Conservation (phyloP, 2,329 filamentous ascomycete species). For the Cucurbitaria berberidis region DNA sequence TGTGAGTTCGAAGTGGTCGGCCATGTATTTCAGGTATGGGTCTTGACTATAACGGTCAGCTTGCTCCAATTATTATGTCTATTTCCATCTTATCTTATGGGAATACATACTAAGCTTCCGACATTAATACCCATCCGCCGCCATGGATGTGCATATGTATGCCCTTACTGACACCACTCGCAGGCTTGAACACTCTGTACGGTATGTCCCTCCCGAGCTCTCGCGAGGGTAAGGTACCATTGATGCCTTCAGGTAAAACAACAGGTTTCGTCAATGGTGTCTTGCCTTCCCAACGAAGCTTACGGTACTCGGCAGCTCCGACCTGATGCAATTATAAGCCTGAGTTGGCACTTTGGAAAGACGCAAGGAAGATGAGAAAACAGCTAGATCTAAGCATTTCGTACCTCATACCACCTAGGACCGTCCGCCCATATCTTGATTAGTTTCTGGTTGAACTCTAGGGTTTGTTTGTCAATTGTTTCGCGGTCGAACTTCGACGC, state of each 20-base stretch:
- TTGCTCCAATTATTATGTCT: background rate
- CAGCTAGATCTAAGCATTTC: background rate
- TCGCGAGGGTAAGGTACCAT: constrained; percentile 59
- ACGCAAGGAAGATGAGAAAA: background rate
- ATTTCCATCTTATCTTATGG: background rate
- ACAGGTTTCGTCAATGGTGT: constrained; percentile 57
- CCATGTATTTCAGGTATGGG: constrained; percentile 56
- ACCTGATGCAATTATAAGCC: constrained; percentile 44
- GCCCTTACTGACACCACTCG: constrained; percentile 53
- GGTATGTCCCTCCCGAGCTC: constrained; percentile 59
- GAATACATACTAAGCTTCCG: constrained; percentile 33
- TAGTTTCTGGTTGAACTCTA: constrained; percentile 53
- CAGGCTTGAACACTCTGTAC: constrained; percentile 59
- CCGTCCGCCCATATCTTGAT: constrained; percentile 52
- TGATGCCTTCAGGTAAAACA: constrained; percentile 54
- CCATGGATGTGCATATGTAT: constrained; percentile 65
- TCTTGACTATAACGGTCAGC: constrained; percentile 51
- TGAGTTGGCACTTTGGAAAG: background rate
- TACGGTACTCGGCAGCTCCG: constrained; percentile 60
- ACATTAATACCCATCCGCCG: constrained; percentile 56
- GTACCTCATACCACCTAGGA: constrained; percentile 61
- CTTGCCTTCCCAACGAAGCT: constrained; percentile 61
- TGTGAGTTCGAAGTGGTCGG: constrained; percentile 56
- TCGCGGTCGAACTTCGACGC: constrained; percentile 53
- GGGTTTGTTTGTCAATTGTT: constrained; percentile 50